A percentile compares a stretch with the other conserved stretches of the same genome.
Evolutionary conservation across 352 stramenopile species (phyloP).

Genomic region (Phytophthora capsici): DNA sequence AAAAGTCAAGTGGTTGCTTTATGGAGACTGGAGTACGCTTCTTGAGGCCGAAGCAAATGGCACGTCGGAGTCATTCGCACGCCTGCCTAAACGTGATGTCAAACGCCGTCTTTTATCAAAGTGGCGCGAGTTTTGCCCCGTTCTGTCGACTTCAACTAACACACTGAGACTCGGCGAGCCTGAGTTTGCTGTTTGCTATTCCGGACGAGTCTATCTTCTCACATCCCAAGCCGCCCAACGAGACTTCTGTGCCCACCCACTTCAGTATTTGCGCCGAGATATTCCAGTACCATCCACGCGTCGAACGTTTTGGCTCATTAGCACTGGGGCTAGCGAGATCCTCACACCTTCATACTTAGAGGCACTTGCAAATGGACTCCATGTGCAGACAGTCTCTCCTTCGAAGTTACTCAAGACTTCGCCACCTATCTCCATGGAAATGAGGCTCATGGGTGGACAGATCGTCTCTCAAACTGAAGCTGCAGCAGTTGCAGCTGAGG

Average conservation of each 20-base stretch:
- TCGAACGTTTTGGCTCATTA: constrained; percentile 53
- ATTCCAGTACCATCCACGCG: constrained; percentile 29
- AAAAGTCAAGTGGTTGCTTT: constrained; percentile 68
- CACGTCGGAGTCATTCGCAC: constrained; percentile 7
- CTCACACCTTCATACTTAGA: constrained; percentile 27
- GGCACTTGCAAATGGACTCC: constrained; percentile 24
- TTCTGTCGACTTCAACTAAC: constrained; percentile 38
- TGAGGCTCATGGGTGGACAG: constrained; percentile 49
- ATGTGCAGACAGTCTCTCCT: constrained; percentile 33
- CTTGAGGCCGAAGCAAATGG: constrained; percentile 14
- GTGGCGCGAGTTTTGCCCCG: constrained; percentile 74
- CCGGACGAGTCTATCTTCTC: constrained; percentile 62
- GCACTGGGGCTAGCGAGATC: constrained; percentile 20
- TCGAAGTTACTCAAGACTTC: constrained; percentile 35
- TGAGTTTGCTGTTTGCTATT: constrained; percentile 48
- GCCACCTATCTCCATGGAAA: constrained; percentile 41
- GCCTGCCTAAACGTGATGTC: constrained; percentile 34
- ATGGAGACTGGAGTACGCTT: constrained; percentile 57
- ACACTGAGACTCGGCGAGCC: constrained; percentile 46
- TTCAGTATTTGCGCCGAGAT: constrained; percentile 50
- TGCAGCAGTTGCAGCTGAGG: constrained; percentile 32
- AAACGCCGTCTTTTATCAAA: constrained; percentile 43
- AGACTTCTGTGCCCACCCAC: constrained; percentile 48
- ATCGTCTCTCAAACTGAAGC: constrained; percentile 28
- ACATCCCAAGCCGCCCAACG: constrained; percentile 39